Evolutionary conservation across 129 eudicot species (phyloP), one percentile per base, ranked within the genome.

Genomic region (Flaveria robusta): DNA sequence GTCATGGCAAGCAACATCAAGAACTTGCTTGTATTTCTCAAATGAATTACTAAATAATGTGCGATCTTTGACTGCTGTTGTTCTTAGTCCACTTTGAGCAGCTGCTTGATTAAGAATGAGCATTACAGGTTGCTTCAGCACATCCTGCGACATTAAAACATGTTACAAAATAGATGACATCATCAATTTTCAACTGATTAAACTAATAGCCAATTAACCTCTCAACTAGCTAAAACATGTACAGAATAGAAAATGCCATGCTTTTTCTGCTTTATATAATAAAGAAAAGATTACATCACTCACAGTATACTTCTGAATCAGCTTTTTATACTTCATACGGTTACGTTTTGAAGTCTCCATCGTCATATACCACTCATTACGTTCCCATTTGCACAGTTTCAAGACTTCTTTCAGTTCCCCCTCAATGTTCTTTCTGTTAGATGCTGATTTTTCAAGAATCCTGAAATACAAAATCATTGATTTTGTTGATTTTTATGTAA

Each of bases 81-180:
- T 45, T 71, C 70, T 67, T 45, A 82, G 41, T 74, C 85, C 96
- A 46, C 81, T 85, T 82, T 59, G 86, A 72, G 84, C 72, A 56
- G 88, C 66, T 80, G 72, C 87, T 85, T 84, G 90, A 55, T 74
- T 69, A 42, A 91, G 81, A 66, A 89, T 76, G 49, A 77, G 84
- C 86, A 84, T 81, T 31, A 87, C 90, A 3, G 98, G 97, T 75
- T 91, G 98, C 78, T 89, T 88, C 58, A 94, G 84, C 69, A 74
- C 78, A 76, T 87, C 98, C 98, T 94, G 76, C 55, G 59, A 47
- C 68, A 75, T 76, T 60, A 46, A 62, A 67, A 56, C 62, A 62
- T 16, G 22, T 56, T 20, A 22, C 26, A 56, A 20, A 2, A 19
- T 9, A 50, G 55, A 56, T 22, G 64, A 20, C 64, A 19, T 3